phyloP scores from a whole-genome alignment of 2,329 filamentous ascomycete genomes.

The Botrytis galanthina region DNA sequence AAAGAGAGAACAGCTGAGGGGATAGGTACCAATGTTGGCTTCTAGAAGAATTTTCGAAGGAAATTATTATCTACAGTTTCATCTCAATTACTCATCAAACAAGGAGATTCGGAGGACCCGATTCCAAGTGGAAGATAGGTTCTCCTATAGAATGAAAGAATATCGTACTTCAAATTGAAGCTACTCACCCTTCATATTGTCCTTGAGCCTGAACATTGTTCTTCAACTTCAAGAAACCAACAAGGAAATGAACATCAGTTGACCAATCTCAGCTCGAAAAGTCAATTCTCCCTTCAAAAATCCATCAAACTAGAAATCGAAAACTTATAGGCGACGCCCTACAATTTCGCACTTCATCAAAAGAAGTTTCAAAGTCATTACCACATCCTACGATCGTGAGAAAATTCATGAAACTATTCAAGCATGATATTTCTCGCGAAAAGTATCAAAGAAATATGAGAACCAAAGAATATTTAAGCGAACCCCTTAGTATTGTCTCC shows the following conservation, averaged over 20 bases:
- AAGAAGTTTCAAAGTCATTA: not conserved
- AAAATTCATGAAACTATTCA: not conserved
- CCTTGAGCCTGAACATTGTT: not conserved
- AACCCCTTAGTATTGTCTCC: slow-evolving; percentile 16
- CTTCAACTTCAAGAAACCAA: not conserved
- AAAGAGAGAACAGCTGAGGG: not conserved
- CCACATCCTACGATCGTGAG: not conserved
- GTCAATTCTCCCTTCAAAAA: not conserved
- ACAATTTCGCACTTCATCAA: not conserved
- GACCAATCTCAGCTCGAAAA: not conserved
- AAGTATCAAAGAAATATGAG: not conserved
- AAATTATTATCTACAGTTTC: not conserved
- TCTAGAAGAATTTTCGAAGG: not conserved
- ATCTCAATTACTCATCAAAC: not conserved
- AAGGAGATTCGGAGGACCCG: slow-evolving; percentile 1
- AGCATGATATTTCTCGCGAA: not conserved
- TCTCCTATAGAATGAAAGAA: not conserved
- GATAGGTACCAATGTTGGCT: not conserved
- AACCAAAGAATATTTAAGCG: slow-evolving; percentile 1
- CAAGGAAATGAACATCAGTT: not conserved
- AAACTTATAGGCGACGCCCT: not conserved
- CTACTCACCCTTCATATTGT: slow-evolving; percentile 1
- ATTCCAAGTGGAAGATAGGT: not conserved
- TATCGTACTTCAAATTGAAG: not conserved
- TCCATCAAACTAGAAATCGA: not conserved